A percentile compares a stretch with the other conserved stretches of the same genome.
Conservation (phyloP, 305 asterid genomes). For the Withania somnifera region DNA sequence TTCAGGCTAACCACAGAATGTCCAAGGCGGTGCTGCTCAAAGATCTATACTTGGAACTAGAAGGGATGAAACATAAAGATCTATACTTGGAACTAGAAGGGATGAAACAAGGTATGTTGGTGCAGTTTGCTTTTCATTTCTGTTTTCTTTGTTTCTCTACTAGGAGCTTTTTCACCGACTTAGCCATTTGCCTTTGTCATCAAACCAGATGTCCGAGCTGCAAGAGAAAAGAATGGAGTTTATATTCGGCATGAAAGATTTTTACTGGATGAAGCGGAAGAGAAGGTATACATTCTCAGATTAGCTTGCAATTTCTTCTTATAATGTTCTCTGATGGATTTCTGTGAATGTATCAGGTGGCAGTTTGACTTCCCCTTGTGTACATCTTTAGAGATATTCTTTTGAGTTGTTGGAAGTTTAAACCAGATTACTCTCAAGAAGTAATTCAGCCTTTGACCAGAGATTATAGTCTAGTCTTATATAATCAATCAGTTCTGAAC, state of each 20-base stretch:
- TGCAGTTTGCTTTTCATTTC: neutral
- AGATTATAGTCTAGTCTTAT: neutral
- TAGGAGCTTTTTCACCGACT: neutral
- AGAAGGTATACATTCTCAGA: conserved; percentile 37
- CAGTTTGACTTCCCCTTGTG: neutral
- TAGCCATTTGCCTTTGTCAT: neutral
- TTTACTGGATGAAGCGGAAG: conserved; percentile 67
- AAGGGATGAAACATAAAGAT: too few relatives aligned
- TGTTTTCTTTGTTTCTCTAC: neutral
- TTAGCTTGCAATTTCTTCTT: neutral
- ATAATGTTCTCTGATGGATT: neutral
- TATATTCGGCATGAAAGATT: conserved; percentile 80
- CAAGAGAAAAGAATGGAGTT: conserved; percentile 82
- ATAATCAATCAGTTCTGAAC: neutral
- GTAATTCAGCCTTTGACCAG: neutral
- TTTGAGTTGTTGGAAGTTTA: neutral
- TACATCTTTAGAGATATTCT: neutral
- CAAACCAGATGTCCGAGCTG: conserved; percentile 68
- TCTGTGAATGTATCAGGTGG: neutral
- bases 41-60: conserved; percentile 63
- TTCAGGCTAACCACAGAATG: conserved; percentile 74
- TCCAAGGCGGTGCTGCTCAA: conserved; percentile 65
- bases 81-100: conserved; percentile 60
- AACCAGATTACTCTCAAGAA: neutral
- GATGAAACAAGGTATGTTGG: conserved; percentile 66